Conservation (phyloP, 2,329 filamentous ascomycete genomes). For the Trichoderma aggressivum region DNA sequence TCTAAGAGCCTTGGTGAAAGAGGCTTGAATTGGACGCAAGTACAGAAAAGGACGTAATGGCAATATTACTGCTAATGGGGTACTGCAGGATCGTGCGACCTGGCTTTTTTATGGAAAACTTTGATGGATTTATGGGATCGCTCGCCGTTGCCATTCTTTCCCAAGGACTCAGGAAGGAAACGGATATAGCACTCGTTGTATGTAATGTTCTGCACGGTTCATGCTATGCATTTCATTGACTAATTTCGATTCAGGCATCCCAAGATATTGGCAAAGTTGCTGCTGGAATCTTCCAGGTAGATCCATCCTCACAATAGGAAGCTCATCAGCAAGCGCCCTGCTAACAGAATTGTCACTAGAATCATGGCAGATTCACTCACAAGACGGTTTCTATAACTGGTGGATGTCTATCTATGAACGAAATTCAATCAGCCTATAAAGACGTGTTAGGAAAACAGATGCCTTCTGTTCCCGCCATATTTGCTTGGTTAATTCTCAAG, state of each 20-base stretch:
- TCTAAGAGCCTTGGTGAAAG: background rate
- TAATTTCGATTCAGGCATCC: background rate
- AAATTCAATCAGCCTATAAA: background rate
- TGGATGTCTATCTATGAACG: background rate
- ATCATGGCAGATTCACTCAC: background rate
- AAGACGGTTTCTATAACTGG: constrained; percentile 10
- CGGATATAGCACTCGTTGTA: constrained; percentile 5
- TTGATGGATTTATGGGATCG: constrained; percentile 11
- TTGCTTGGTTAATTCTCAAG: constrained; percentile 7
- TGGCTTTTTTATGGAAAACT: constrained; percentile 17
- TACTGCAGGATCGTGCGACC: background rate
- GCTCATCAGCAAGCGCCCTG: rapidly evolving
- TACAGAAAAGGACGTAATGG: background rate
- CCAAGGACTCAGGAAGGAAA: background rate
- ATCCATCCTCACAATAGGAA: background rate
- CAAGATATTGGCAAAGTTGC: constrained; percentile 10
- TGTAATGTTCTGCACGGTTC: rapidly evolving
- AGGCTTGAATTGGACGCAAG: constrained; percentile 14
- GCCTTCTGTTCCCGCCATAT: background rate
- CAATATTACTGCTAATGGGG: background rate
- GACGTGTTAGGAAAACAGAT: background rate
- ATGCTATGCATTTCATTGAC: background rate
- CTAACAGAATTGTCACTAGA: background rate
- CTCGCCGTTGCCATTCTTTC: constrained; percentile 6
- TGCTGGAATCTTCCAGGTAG: background rate